Base-by-base conservation (phyloP, 495 filamentous ascomycete genomes). In the Lasiosphaeria miniovina region DNA sequence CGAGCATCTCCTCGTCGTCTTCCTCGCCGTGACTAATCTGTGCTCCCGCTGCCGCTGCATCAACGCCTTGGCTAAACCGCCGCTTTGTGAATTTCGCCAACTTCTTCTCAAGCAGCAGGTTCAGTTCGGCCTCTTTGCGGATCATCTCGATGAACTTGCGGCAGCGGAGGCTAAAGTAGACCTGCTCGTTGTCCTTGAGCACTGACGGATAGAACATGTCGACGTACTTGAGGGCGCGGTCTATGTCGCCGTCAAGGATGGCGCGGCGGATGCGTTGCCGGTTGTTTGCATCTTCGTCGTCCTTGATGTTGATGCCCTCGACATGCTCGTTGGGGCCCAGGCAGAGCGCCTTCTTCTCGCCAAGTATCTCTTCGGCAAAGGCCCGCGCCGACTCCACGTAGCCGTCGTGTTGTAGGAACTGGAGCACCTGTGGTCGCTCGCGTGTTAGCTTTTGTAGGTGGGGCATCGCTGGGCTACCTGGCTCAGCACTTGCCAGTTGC, bases 81-180 rank as follows among this genome's bases (percentile, higher is more conserved):
- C 33, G 34, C 15, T 32, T 10, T 4, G 14, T 2, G 24, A 24
- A 24, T 24, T 24, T 24, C 36, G 12, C 8, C 48, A 9, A 34
- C 43, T 14, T 51, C 54, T 69, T 71, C 50, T 82, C 76, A 10
- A 71, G 38, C 33, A 84, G 73, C 50, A 68, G 70, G 57, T 82
- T 78, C 9, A 89, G 74, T 61, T 96, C 91, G 12, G 85, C 87
- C 59, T 84, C 88, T 58, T 82, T 84, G 32, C 92, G 87, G 63
- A 96, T 93, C 90, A 98, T 96, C 74, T 98, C 94, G 52, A 98
- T 84, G 67, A 97, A 96, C 72, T 93, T 96, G 62, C 91, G 84
- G 68, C 94, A 96, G 58, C 87, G 84, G 51, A 99, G 78, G 57
- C 90, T 88, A 74, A 98, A 99, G 71, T 91, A 88, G 34, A 97